Base-by-base conservation (phyloP, 305 asterid genomes). In the Fraxinus greggii region DNA sequence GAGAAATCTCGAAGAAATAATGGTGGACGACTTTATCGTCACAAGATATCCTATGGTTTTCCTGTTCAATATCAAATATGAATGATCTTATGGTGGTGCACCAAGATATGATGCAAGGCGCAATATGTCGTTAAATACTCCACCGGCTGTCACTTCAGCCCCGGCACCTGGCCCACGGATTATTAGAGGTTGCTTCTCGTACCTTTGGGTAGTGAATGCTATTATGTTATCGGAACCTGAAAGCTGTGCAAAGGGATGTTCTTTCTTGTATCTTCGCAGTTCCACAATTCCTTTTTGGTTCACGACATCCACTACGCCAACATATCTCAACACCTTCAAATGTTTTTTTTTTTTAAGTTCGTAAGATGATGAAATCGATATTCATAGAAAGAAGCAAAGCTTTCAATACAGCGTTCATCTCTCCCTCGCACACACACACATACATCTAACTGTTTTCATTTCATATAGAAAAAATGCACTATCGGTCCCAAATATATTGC, bases 101-200 rank as follows among this genome's bases (percentile, higher is more conserved):
- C 99, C 99, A 12, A 94, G 98, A 86, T 96, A 94, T 0, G 99
- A 94, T n/a, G 99, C 95, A 61, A 96, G 98, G 80, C 99, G 98
- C 89, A 96, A 87, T 80, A 96, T 85, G 87, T 96, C 99, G 42
- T 98, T 91, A 88, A 96, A 94, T 31, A 96, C 92, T 80, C 99
- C 99, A 28, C 94, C 99, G 7, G 99, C 98, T 0, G 98, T 96
- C 59, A 96, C 99, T 90, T 91, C 98, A 24, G 99, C 99, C 59
- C 99, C 99, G n/a, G 99, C 99, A 83, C 99, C 98, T 0, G 99
- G 99, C 48, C 98, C 99, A 76, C 98, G 99, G 48, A 96, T 91
- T 8, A 96, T 94, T 76, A 94, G 77, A 0, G 98, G 98, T 79
- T 94, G 98, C 86, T 92, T 93, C 72, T 89, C 90, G 40, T 96